Evolutionary conservation across 129 eudicot genomes (phyloP).

Genomic region (Arctium minus): DNA sequence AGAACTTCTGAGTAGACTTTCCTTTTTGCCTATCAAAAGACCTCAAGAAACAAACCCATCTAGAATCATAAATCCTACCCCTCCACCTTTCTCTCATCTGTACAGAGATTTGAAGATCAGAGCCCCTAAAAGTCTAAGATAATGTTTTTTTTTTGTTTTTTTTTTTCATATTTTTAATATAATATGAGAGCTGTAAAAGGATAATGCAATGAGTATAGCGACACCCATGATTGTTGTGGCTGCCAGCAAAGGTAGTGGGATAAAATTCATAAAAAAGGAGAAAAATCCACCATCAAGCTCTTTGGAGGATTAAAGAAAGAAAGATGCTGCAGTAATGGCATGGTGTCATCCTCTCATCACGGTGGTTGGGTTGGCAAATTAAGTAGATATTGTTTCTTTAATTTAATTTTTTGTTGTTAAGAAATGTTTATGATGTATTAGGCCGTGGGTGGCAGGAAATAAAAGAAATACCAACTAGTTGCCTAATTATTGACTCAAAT

Average conservation of each 20-base stretch:
- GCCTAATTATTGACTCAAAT: constrained; percentile 22
- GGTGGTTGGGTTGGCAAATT: constrained; percentile 19
- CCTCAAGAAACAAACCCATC: constrained; percentile 25
- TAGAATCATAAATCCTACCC: constrained; percentile 26
- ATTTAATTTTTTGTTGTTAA: constrained; percentile 9
- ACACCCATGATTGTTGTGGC: constrained; percentile 29
- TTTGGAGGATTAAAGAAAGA: constrained; percentile 24
- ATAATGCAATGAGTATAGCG: constrained; percentile 34
- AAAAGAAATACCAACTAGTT: constrained; percentile 26
- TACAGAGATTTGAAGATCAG: constrained; percentile 24
- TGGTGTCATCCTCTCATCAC: constrained; percentile 25
- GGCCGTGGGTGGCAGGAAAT: constrained; percentile 31
- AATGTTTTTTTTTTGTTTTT: neutral
- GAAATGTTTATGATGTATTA: neutral
- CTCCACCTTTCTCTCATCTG: constrained; percentile 6
- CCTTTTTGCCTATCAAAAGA: neutral
- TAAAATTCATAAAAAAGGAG: neutral
- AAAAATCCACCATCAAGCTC: constrained; percentile 25
- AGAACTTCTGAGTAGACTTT: constrained; percentile 51
- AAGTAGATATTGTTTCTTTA: neutral
- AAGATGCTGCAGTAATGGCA: constrained; percentile 5
- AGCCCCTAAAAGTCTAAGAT: constrained; percentile 20
- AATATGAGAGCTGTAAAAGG: constrained; percentile 16
- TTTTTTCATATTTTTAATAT: constrained; percentile 12
- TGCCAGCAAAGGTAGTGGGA: constrained; percentile 37